Conservation (phyloP, 2,329 filamentous ascomycete species). For the Reticulascus tulasneorum region DNA sequence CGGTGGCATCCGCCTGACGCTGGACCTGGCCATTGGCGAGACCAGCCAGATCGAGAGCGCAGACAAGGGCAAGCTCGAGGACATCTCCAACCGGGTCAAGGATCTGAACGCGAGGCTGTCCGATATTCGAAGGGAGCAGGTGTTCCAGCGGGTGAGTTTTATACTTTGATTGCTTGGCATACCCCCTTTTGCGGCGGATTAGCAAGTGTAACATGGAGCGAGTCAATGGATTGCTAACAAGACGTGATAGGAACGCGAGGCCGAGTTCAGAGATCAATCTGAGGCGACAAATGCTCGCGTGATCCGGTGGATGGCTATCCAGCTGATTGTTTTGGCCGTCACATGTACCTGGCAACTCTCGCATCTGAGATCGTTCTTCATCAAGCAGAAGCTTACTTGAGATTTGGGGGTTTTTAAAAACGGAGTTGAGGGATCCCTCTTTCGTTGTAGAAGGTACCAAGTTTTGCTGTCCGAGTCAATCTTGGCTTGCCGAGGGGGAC, state of each 20-base stretch:
- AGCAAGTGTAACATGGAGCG: neutral
- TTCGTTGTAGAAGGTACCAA: too few species aligned
- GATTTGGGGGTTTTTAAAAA: too few species aligned
- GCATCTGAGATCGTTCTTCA: conserved; percentile 95
- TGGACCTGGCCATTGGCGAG: conserved; percentile 93
- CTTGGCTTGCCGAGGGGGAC: too few species aligned
- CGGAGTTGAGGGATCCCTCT: too few species aligned
- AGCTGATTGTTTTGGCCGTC: conserved; percentile 75
- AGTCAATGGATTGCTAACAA: neutral
- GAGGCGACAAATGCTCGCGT: conserved; percentile 89
- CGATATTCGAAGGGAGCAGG: conserved; percentile 90
- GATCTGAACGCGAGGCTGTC: conserved; percentile 83
- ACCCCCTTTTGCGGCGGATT: neutral
- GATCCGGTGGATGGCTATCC: conserved; percentile 89
- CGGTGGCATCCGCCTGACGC: conserved; percentile 75
- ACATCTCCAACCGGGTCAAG: conserved; percentile 82
- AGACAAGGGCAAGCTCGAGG: conserved; percentile 89
- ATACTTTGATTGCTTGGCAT: neutral
- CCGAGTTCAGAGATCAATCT: conserved; percentile 96
- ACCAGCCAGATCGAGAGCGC: conserved; percentile 89
- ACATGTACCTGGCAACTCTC: conserved; percentile 98
- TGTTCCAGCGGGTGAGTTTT: conserved; percentile 79
- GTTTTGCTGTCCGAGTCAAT: too few species aligned
- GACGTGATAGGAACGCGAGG: conserved; percentile 75
- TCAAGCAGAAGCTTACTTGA: conserved; percentile 99